Conservation (phyloP, 257 asterid species). For the Solanum paucissectum region DNA sequence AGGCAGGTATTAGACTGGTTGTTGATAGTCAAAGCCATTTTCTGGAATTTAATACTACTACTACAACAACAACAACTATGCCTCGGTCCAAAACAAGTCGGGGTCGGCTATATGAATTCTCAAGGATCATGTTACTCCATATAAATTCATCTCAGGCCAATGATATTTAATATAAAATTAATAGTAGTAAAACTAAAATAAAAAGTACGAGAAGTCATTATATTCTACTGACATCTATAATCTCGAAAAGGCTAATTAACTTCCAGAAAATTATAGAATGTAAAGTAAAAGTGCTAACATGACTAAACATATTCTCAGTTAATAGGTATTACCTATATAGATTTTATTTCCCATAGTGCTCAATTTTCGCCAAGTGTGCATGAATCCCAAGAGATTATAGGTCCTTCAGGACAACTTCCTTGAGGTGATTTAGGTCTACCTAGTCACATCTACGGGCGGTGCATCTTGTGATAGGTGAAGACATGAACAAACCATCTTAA, state of each 20-base stretch:
- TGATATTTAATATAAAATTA: neutral
- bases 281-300: neutral
- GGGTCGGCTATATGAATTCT: neutral
- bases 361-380: neutral
- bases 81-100: neutral
- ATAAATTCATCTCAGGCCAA: neutral
- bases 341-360: neutral
- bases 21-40: neutral
- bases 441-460: neutral
- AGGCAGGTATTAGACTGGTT: neutral
- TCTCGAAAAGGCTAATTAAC: neutral
- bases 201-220: neutral
- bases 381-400: neutral
- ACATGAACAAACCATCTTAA: neutral
- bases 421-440: neutral
- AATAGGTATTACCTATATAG: neutral
- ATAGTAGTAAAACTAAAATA: neutral
- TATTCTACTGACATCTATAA: neutral
- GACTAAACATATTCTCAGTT: neutral
- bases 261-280: neutral
- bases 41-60: neutral
- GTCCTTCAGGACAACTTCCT: neutral
- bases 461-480: neutral
- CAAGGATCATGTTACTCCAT: neutral
- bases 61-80: neutral